phyloP scores from a whole-genome alignment of 345 rosid genomes.

The Corchorus capsularis region DNA sequence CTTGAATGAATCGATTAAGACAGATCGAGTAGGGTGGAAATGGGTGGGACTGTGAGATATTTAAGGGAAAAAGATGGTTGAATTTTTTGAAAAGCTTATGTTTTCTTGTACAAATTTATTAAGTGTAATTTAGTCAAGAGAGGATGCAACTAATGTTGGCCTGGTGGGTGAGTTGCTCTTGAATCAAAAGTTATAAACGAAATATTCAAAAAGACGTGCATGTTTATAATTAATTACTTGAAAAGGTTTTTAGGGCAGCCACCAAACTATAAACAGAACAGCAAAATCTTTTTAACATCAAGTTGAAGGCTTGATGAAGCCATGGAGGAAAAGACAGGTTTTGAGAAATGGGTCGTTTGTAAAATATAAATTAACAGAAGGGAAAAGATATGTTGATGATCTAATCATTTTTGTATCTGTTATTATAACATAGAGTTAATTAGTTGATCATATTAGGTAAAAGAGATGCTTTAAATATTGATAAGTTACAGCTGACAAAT shows the following conservation, averaged over 20 bases:
- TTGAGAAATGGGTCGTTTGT: background rate
- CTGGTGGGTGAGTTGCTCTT: slow-evolving; percentile 50
- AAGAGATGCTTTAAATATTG: slow-evolving; percentile 10
- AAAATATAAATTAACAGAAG: background rate
- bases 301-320: slow-evolving; percentile 2
- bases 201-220: background rate
- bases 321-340: background rate
- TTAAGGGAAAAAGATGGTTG: slow-evolving; percentile 24
- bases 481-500: background rate
- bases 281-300: slow-evolving; percentile 6
- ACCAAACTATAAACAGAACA: slow-evolving; percentile 28
- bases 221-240: background rate
- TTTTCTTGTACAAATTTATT: background rate
- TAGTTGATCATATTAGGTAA: slow-evolving; percentile 27
- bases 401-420: background rate
- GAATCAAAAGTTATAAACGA: slow-evolving; percentile 29
- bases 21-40: slow-evolving; percentile 28
- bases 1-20: background rate
- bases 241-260: slow-evolving; percentile 19
- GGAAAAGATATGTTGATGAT: background rate
- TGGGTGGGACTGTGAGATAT: slow-evolving; percentile 35
- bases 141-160: slow-evolving; percentile 64
- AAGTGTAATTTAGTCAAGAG: slow-evolving; percentile 46
- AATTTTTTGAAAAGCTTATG: background rate
- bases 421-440: slow-evolving; percentile 4